Evolutionary conservation across 352 stramenopile genomes (phyloP).

Genomic region (Globisporangium carolinianum): DNA sequence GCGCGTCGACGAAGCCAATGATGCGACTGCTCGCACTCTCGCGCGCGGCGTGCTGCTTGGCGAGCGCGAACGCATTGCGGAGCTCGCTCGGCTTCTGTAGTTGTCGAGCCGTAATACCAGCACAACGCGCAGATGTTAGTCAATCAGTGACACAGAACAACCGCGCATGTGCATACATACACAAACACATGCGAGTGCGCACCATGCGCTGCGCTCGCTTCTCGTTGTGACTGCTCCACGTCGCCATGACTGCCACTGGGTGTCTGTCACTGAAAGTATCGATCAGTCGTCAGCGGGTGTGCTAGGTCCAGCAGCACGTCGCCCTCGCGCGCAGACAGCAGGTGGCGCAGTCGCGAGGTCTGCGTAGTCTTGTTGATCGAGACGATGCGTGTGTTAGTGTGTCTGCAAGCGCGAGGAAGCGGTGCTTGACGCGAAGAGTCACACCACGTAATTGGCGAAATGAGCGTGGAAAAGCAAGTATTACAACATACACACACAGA

Average conservation of each 20-base stretch:
- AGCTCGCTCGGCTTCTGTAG: conserved; percentile 64
- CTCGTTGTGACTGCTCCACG: conserved; percentile 13
- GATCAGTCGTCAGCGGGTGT: background rate
- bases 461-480: too few species aligned
- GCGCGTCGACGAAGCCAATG: conserved; percentile 61
- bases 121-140: background rate
- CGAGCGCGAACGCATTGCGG: conserved; percentile 43
- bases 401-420: background rate
- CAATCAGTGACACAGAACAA: background rate
- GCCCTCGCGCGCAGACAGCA: too few species aligned
- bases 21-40: conserved; percentile 27
- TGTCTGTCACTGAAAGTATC: background rate
- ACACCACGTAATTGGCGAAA: too few species aligned
- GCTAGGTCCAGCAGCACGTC: too few species aligned
- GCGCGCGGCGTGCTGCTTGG: conserved; percentile 40
- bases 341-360: background rate
- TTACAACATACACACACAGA: too few species aligned
- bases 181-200: background rate
- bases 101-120: background rate
- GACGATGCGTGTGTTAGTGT: background rate
- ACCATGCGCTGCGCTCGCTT: conserved; percentile 16
- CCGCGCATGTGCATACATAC: background rate
- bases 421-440: background rate
- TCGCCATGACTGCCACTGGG: conserved; percentile 1
- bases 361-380: background rate